Base-by-base conservation (phyloP, 352 stramenopile genomes). In the Phytophthora sp. region DNA sequence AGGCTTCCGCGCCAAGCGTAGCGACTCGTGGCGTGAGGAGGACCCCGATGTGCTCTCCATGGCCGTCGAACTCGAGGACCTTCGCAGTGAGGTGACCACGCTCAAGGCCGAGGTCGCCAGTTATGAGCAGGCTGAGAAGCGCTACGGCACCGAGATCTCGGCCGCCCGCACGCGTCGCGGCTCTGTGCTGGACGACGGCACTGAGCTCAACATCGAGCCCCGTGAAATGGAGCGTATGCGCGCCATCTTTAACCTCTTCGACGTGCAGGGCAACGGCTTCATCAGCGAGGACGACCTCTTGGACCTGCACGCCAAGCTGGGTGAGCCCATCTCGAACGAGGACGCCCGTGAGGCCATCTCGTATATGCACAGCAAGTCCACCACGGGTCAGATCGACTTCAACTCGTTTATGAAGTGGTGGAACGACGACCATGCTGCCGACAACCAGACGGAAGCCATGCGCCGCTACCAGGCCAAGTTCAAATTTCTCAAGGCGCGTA, bases 351-450 rank as follows among this genome's bases (percentile, higher is more conserved):
- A 93, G 57, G 87, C 87, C 41, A 75, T 93, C 23, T 70, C 64
- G 26, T 85, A 82, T 73, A 94, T 94, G 81, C 77, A 91, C 63
- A 71, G 63, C 64, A 66, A 76, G 23, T 79, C 73, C 1, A 52
- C 63, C 21, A 78, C 71, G 20, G 83, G 83, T n/a, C 71, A 81
- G 45, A 91, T 95, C 55, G 83, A 94, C 70, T 95, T 94, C 49
- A 89, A 85, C 62, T 88, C 82, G 70, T 95, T 95, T 66, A 95
- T 95, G 69, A 93, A 93, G 74, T 93, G 85, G 84, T 95, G 87
- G 87, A 92, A 95, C 75, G 85, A 93, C 44, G 83, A 93, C 67
- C 85, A 95, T 73, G 76, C 82, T 23, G 69, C 74, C 2, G 67
- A 67, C 27, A 83, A 80, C 53, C 80, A 91, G 73, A 93, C 76